Evolutionary conservation across 495 filamentous ascomycete species (phyloP).

Genomic region (Stereocaulon alpinum): DNA sequence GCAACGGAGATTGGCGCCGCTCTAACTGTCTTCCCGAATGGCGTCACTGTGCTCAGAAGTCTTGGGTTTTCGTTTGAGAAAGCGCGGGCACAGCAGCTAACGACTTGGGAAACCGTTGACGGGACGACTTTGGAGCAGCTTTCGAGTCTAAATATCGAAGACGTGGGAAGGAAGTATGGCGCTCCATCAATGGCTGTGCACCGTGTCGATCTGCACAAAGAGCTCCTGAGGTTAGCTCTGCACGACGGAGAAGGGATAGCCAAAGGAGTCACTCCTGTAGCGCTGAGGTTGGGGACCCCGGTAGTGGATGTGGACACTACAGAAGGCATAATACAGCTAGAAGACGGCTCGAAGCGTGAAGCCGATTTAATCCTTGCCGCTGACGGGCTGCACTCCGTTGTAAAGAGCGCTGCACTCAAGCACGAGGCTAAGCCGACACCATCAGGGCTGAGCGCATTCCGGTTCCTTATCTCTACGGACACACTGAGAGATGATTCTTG

Average conservation of each 20-base stretch:
- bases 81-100: conserved; percentile 23
- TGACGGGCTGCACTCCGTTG: conserved; percentile 39
- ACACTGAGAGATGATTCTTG: conserved; percentile 25
- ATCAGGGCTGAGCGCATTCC: conserved; percentile 21
- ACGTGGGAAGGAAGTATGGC: conserved; percentile 7
- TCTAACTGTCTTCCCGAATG: conserved; percentile 36
- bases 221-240: conserved; percentile 31
- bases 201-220: conserved; percentile 41
- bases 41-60: conserved; percentile 28
- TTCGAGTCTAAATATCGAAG: conserved; percentile 19
- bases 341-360: conserved; percentile 25
- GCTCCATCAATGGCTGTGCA: conserved; percentile 31
- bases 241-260: conserved; percentile 17
- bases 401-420: conserved; percentile 23
- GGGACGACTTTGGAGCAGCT: conserved; percentile 25
- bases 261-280: conserved; percentile 24
- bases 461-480: conserved; percentile 31
- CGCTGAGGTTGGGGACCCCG: conserved; percentile 9
- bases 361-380: conserved; percentile 40
- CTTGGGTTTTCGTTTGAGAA: conserved; percentile 28
- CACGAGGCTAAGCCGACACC: conserved; percentile 9
- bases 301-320: conserved; percentile 26
- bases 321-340: conserved; percentile 28
- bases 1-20: conserved; percentile 39
- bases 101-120: conserved; percentile 18